Conservation (phyloP, 257 asterid species). For the Penstemon newberryi region DNA sequence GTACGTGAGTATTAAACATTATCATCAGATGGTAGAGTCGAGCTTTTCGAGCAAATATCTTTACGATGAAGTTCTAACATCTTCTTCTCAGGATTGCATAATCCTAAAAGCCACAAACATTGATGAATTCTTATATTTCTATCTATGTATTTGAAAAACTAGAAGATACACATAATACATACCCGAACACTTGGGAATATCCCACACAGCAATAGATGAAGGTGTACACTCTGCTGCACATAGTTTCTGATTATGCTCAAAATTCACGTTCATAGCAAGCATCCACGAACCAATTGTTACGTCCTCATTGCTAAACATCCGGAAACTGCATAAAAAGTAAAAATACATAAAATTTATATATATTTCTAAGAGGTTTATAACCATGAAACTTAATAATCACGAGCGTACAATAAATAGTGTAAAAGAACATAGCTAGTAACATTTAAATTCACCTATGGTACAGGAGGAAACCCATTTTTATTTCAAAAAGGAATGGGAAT, state of each 20-base stretch:
- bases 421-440: background rate
- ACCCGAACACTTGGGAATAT: constrained; percentile 99
- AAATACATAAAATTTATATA: background rate
- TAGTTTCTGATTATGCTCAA: constrained; percentile 66
- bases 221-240: constrained; percentile 72
- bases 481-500: too few relatives aligned
- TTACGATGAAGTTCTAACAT: constrained; percentile 80
- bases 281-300: constrained; percentile 99
- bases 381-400: background rate
- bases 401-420: background rate
- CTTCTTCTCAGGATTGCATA: constrained; percentile 87
- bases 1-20: constrained; percentile 36
- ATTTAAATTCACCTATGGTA: too few relatives aligned
- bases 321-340: constrained; percentile 56
- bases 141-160: background rate
- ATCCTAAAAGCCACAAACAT: constrained; percentile 48
- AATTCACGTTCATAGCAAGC: constrained; percentile 97
- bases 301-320: constrained; percentile 98
- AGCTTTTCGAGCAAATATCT: constrained; percentile 78
- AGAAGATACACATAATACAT: constrained; percentile 14
- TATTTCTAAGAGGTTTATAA: background rate
- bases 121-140: background rate
- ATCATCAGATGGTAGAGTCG: constrained; percentile 68
- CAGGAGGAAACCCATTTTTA: too few relatives aligned
- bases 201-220: constrained; percentile 94